Evolutionary conservation across 345 rosid species (phyloP).

Genomic region (Camelina sativa): DNA sequence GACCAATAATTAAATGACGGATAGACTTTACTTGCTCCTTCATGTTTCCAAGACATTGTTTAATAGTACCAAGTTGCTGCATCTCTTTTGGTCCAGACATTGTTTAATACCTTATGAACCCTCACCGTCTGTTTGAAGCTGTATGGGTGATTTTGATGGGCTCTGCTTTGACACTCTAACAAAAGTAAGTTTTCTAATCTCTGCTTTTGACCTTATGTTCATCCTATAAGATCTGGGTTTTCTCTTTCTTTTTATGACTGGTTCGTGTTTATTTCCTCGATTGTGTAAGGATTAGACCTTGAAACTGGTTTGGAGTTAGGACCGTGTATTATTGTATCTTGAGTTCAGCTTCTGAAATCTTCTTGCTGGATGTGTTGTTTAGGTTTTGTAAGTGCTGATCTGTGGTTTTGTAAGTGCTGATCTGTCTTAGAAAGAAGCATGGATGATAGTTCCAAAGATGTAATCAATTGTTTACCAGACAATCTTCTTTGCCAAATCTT

Average conservation of each 20-base stretch:
- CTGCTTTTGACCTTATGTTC: constrained; percentile 22
- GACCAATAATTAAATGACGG: background rate
- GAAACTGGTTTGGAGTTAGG: constrained; percentile 21
- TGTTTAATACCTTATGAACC: background rate
- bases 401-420: constrained; percentile 21
- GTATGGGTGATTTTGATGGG: constrained; percentile 1
- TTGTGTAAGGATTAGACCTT: constrained; percentile 7
- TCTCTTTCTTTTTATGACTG: background rate
- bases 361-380: constrained; percentile 20
- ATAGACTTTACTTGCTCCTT: background rate
- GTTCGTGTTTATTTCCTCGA: background rate
- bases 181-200: constrained; percentile 22
- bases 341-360: constrained; percentile 11
- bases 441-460: constrained; percentile 21
- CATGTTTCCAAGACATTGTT: constrained; percentile 6
- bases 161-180: constrained; percentile 5
- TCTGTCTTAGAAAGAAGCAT: constrained; percentile 18
- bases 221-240: constrained; percentile 14
- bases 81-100: background rate
- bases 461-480: constrained; percentile 37
- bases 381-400: constrained; percentile 23
- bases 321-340: background rate
- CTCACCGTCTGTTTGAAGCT: background rate
- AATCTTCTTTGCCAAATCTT: constrained; percentile 43
- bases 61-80: constrained; percentile 2